These are phyloP conservation scores for Tulasnella sp. DNA, from an alignment of 768 basidiomycete genomes.

Conservation along the genomic window DNA sequence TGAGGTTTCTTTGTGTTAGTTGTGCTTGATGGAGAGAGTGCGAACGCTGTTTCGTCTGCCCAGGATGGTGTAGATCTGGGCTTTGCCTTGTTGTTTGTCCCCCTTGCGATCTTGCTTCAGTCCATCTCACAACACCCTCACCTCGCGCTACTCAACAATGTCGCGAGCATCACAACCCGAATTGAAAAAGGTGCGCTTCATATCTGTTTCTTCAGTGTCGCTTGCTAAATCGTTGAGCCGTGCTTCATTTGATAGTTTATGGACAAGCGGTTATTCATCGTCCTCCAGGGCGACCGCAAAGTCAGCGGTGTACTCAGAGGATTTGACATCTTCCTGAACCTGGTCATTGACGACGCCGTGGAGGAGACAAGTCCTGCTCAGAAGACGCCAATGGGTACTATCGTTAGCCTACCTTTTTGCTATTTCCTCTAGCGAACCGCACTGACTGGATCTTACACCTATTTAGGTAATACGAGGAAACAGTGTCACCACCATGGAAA, in stretches of 20 bases:
- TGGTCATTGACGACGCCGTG: slow-evolving; percentile 90
- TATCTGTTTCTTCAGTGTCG: slow-evolving; percentile 1
- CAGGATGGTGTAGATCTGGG: neutral
- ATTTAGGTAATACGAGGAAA: slow-evolving; percentile 89
- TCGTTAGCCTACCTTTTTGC: slow-evolving; percentile 48
- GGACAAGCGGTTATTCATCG: slow-evolving; percentile 95
- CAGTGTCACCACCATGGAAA: slow-evolving; percentile 94
- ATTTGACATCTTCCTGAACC: slow-evolving; percentile 97
- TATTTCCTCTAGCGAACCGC: neutral
- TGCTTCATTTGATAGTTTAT: slow-evolving; percentile 60
- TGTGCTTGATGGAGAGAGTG: neutral
- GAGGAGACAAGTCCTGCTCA: slow-evolving; percentile 88
- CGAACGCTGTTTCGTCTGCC: neutral
- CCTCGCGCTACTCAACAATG: slow-evolving; percentile 40
- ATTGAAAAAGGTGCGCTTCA: slow-evolving; percentile 77
- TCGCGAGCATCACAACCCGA: slow-evolving; percentile 95
- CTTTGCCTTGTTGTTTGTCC: neutral
- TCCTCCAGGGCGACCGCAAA: slow-evolving; percentile 90
- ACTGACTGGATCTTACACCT: slow-evolving; percentile 1
- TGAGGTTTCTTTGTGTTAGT: neutral
- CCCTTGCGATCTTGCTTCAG: neutral
- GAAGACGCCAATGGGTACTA: slow-evolving; percentile 84
- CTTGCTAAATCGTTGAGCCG: slow-evolving; percentile 8
- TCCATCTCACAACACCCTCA: neutral
- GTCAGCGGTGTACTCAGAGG: slow-evolving; percentile 92